These are phyloP conservation scores for Persicaria tinctoria DNA, from an alignment of 148 eudicot genomes.

Conservation along the genomic window DNA sequence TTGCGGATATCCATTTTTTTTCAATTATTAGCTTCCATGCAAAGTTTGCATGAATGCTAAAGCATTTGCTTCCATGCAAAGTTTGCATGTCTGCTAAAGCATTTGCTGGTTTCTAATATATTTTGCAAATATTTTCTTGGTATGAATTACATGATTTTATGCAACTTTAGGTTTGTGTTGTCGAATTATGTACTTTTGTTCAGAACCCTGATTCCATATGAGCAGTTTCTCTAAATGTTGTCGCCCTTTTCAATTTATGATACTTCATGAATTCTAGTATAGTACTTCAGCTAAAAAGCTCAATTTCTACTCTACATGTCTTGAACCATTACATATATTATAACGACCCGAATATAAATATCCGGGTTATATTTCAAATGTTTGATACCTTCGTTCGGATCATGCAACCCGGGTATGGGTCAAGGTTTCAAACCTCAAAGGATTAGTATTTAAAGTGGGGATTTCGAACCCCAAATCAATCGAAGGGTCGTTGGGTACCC, in stretches of 20 bases:
- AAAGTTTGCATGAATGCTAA: too few species aligned
- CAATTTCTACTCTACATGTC: slow-evolving; percentile 49
- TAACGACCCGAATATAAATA: too few species aligned
- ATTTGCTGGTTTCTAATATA: neutral
- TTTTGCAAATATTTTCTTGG: neutral
- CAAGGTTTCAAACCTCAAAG: too few species aligned
- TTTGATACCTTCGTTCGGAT: too few species aligned
- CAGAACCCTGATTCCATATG: slow-evolving; percentile 70
- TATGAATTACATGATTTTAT: slow-evolving; percentile 11
- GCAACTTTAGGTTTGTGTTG: slow-evolving; percentile 67
- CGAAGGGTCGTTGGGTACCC: too few species aligned
- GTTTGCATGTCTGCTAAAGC: neutral
- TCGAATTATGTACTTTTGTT: slow-evolving; percentile 83
- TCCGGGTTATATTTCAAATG: too few species aligned
- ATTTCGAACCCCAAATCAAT: too few species aligned
- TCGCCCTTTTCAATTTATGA: neutral
- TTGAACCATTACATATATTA: slow-evolving; percentile 86
- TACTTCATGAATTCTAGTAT: slow-evolving; percentile 1
- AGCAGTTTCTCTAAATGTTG: slow-evolving; percentile 48
- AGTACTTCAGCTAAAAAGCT: slow-evolving; percentile 15
- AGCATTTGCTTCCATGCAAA: neutral
- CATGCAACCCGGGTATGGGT: too few species aligned
- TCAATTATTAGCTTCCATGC: neutral
- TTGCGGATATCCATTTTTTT: neutral
- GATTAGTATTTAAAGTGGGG: too few species aligned